Evolutionary conservation across 1,284 basidiomycete species (phyloP), one percentile per base, ranked within the genome.

Genomic region (Schizophyllum commune): DNA sequence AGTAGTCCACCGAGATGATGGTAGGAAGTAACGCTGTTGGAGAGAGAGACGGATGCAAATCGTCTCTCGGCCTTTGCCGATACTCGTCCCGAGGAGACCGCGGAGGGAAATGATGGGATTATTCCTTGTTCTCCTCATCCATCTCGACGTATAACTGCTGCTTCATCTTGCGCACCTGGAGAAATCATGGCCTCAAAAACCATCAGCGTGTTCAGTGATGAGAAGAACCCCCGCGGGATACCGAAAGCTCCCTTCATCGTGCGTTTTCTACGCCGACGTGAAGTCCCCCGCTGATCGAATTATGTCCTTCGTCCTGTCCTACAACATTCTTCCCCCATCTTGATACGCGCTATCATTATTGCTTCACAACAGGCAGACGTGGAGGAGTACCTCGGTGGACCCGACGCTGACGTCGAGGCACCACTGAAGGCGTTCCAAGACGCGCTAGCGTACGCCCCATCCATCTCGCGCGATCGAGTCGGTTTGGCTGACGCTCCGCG

Each of bases 171-270:
- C 3, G 8, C 17, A 13, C 39, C 39, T 17, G 13, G 17, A 3
- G 8, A 47, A 47, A 47, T 47, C 39, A 47, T 47, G 39, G 9
- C 39, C 17, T 47, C 39, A 47, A 47, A 47, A 9, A 11, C 39
- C 8, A 47, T 47, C 9, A 17, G 13, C 58, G 71, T 80, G 58
- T 78, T 80, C 58, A 74, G 73, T 3, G 72, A 77, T 54, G 75
- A 84, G 65, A 86, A 86, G 69, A 98, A 96, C 69, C 86, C 94
- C 1, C 80, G 95, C 59, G 96, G 96, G 1, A 98, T 99, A 62
- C 96, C 96, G 13, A 88, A 89, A 72, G 96, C 96, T 4, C 92
- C 94, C 0, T 99, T 99, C 71, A 91, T 98, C 62, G 96, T 97
- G 70, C 69, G 91, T 83, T 19, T 60, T 32, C 19, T 34, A 39